These are phyloP conservation scores for Trichoderma atrobrunneum DNA, from an alignment of 2,329 filamentous ascomycete species.

Conservation along the genomic window DNA sequence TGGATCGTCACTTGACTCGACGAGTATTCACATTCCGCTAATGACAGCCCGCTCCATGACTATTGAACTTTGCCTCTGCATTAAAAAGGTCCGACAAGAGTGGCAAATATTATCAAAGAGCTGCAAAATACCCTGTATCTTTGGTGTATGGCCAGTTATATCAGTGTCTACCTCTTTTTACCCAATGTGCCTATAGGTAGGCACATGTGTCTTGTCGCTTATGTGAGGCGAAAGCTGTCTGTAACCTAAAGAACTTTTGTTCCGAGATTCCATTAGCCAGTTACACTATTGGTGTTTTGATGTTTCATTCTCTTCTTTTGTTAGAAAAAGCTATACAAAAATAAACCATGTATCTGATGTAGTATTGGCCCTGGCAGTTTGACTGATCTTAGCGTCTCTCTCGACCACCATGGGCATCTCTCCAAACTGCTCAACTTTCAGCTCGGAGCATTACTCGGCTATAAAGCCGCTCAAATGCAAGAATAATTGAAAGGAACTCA, in stretches of 20 bases:
- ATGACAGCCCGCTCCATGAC: neutral
- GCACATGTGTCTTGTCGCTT: neutral
- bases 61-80: neutral
- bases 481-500: neutral
- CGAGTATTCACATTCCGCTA: neutral
- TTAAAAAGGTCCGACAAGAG: neutral
- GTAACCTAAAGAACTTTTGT: neutral
- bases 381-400: neutral
- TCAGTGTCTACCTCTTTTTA: neutral
- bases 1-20: neutral
- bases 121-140: neutral
- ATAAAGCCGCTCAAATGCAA: neutral
- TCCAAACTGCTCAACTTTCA: neutral
- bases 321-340: neutral
- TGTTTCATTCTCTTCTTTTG: neutral
- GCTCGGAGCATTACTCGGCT: neutral
- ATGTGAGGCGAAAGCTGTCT: neutral
- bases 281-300: neutral
- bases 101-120: neutral
- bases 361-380: neutral
- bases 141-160: neutral
- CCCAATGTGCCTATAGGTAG: neutral
- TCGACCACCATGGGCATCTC: neutral
- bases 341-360: neutral
- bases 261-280: neutral